phyloP scores from a whole-genome alignment of 208 protist genomes.

The Leishmania tarentolae region DNA sequence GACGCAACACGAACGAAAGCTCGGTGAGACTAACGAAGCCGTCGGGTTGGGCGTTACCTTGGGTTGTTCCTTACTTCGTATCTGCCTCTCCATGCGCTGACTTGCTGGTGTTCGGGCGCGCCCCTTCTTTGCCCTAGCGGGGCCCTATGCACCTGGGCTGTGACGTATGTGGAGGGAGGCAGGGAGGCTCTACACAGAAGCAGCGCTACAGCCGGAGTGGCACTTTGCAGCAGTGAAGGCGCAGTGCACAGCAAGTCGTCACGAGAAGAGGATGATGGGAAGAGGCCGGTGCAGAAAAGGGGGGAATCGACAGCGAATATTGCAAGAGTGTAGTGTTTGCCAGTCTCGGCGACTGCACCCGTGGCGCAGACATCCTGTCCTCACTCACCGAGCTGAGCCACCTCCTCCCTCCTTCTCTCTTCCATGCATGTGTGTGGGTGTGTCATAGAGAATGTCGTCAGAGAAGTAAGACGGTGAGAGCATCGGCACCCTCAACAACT shows the following conservation, averaged over 20 bases:
- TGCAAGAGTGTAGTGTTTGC: neutral
- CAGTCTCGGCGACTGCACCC: neutral
- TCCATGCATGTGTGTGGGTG: neutral
- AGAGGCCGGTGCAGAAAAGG: neutral
- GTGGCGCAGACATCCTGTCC: neutral
- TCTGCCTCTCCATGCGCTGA: neutral
- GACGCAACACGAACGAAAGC: neutral
- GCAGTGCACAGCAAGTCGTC: neutral
- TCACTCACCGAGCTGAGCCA: neutral
- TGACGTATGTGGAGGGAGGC: neutral
- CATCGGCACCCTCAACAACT: neutral
- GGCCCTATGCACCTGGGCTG: neutral
- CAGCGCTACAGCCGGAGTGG: neutral
- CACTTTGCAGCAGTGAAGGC: neutral
- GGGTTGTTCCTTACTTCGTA: neutral
- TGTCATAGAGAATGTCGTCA: neutral
- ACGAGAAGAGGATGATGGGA: neutral
- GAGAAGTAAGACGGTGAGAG: neutral
- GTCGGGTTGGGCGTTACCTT: neutral
- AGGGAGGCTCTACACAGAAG: neutral
- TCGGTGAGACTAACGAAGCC: neutral
- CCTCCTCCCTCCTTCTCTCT: neutral
- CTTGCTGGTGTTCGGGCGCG: neutral
- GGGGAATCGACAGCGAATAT: neutral
- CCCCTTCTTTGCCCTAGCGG: neutral